Conservation (phyloP, 2,329 filamentous ascomycete genomes). For the Trichophyton mentagrophytes region DNA sequence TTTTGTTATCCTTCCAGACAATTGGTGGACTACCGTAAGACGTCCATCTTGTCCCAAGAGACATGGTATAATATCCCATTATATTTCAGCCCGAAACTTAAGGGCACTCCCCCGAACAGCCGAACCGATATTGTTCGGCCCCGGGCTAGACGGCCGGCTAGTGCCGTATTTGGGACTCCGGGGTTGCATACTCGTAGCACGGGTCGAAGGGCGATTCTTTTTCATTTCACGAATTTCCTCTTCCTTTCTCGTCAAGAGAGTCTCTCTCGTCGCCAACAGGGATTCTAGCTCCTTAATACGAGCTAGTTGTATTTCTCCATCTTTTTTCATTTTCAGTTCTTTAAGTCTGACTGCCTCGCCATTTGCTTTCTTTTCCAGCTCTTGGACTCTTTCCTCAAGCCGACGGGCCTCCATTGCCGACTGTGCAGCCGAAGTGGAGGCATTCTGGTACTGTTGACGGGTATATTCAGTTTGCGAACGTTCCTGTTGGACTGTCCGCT, state of each 20-base stretch:
- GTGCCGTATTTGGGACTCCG: constrained; percentile 28
- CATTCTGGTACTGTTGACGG: constrained; percentile 36
- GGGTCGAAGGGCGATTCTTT: constrained; percentile 32
- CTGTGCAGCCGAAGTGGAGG: constrained; percentile 33
- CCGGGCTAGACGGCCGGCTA: constrained; percentile 32
- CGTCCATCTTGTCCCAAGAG: neutral
- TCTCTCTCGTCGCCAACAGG: constrained; percentile 25
- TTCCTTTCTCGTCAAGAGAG: constrained; percentile 30
- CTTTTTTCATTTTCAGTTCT: constrained; percentile 26
- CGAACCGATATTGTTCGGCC: constrained; percentile 22
- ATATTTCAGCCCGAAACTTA: constrained; percentile 18
- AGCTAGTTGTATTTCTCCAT: constrained; percentile 24
- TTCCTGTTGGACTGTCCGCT: constrained; percentile 30
- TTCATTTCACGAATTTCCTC: constrained; percentile 34
- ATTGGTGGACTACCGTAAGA: neutral
- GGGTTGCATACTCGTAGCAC: constrained; percentile 32
- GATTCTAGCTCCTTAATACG: constrained; percentile 30
- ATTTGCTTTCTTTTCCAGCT: constrained; percentile 26
- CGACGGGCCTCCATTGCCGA: constrained; percentile 27
- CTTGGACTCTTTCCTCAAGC: constrained; percentile 27
- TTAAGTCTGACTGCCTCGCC: constrained; percentile 27
- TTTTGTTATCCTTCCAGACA: neutral
- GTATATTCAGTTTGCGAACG: constrained; percentile 35
- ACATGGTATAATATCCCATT: neutral
- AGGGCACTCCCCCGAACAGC: constrained; percentile 26